A percentile compares a stretch with the other conserved stretches of the same genome.
Evolutionary conservation across 192 early-diverging fungal species (phyloP).

Genomic region (Coemansia reversa): DNA sequence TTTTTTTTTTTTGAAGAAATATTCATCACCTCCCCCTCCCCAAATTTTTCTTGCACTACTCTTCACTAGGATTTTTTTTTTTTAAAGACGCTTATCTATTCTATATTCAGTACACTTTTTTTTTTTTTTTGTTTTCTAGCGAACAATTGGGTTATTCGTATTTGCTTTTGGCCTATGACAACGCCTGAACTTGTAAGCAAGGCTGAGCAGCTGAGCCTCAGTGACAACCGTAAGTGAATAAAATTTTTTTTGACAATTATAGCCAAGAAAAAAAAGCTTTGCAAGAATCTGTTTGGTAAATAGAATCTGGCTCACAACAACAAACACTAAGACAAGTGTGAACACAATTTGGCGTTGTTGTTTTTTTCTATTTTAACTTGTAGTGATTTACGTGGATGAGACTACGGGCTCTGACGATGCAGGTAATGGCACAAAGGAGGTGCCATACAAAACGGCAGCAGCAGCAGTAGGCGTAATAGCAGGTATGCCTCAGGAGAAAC

Average conservation of each 20-base stretch:
- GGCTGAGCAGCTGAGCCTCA: conserved; percentile 29
- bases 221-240: conserved; percentile 32
- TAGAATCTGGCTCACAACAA: neutral
- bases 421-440: conserved; percentile 69
- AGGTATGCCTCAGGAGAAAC: conserved; percentile 41
- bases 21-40: neutral
- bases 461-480: conserved; percentile 67
- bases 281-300: too few species aligned
- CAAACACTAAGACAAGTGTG: neutral
- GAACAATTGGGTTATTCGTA: neutral
- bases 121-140: neutral
- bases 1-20: too few species aligned
- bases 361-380: neutral
- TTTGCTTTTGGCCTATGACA: conserved; percentile 24
- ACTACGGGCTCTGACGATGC: conserved; percentile 75
- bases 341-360: neutral
- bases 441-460: conserved; percentile 77
- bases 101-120: neutral
- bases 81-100: neutral
- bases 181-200: conserved; percentile 27
- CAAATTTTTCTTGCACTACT: neutral
- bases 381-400: conserved; percentile 72
- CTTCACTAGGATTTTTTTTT: neutral
- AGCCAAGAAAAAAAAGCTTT: too few species aligned
- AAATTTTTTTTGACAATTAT: too few species aligned